Evolutionary conservation across 2,329 filamentous ascomycete genomes (phyloP), one percentile per base, ranked within the genome.

Genomic region (Annulohypoxylon truncatum): DNA sequence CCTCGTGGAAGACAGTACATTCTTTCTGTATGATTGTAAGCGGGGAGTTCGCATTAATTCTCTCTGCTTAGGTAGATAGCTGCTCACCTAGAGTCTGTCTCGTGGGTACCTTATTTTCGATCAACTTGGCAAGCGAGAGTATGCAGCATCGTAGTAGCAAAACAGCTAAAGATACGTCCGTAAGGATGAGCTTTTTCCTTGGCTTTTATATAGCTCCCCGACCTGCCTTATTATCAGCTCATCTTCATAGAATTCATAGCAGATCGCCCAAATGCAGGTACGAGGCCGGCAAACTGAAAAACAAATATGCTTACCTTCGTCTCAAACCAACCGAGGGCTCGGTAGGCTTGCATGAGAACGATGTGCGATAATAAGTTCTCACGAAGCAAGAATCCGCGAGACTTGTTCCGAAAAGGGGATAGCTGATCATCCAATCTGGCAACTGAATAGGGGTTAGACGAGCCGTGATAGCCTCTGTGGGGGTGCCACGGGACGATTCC

Each of bases 231-330:
- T 47, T 26, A 5, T 47, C 42, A 24, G 15, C 18, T 22, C 15
- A 35, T 51, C 5, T 12, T 40, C 28, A 24, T 58, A 5, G 18
- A n/a, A 6, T 53, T 8, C 12, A 47, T 24, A 24, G 20, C n/a
- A 50, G 1, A 52, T 58, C 18, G 24, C 15, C 20, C 28, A 29
- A 31, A 62, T 60, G 58, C 58, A 66, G 58, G 58, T 60, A 68
- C 62, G 26, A 55, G 53, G 24, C 18, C 33, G 38, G 33, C 22
- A 60, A 53, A 46, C 42, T 10, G 35, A 60, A 60, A 40, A 29
- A 7, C 35, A 60, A 53, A 60, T 48, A 20, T 44, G 57, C 42
- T 46, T 55, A 35, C 22, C 28, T 12, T 47, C 29, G 18, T 22
- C 33, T 47, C 40, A 46, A 67, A 52, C 26, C 28, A 56, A 56